These are phyloP conservation scores for Fusarium algeriense DNA, from an alignment of 2,329 filamentous ascomycete species.

Conservation along the genomic window DNA sequence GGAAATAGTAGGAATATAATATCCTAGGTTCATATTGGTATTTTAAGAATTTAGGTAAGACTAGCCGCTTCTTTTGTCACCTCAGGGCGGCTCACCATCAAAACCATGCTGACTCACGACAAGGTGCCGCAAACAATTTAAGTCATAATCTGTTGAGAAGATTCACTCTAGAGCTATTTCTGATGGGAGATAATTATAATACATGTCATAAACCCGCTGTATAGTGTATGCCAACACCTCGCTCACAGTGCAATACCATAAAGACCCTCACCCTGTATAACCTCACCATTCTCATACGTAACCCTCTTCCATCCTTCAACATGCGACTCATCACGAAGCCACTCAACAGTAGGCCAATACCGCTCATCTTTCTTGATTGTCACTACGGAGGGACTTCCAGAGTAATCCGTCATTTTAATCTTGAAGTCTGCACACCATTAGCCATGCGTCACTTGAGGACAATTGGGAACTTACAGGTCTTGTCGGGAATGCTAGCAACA, in stretches of 20 bases:
- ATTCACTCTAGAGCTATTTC: neutral
- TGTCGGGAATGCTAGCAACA: slow-evolving; percentile 90
- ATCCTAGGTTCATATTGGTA: too few relatives aligned
- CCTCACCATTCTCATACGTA: slow-evolving; percentile 69
- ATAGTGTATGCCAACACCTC: neutral
- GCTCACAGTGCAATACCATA: slow-evolving; percentile 57
- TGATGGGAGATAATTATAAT: slow-evolving; percentile 7
- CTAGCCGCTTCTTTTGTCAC: too few relatives aligned
- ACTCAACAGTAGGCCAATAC: slow-evolving; percentile 81
- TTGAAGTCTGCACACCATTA: slow-evolving; percentile 77
- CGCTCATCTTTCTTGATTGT: slow-evolving; percentile 99
- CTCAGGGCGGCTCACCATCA: neutral
- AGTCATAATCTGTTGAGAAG: neutral
- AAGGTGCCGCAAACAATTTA: too few relatives aligned
- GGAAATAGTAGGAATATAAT: too few relatives aligned
- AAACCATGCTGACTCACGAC: too few relatives aligned
- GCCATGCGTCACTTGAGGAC: neutral
- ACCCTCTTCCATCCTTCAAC: slow-evolving; percentile 72
- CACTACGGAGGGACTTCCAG: slow-evolving; percentile 96
- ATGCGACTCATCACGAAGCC: slow-evolving; percentile 71
- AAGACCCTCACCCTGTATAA: slow-evolving; percentile 65
- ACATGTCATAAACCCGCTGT: neutral
- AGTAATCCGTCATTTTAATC: slow-evolving; percentile 97
- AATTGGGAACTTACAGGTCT: slow-evolving; percentile 74
- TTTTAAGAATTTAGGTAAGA: too few relatives aligned